Base-by-base conservation (phyloP, 78 protist genomes). In the Andalucia godoyi region DNA sequence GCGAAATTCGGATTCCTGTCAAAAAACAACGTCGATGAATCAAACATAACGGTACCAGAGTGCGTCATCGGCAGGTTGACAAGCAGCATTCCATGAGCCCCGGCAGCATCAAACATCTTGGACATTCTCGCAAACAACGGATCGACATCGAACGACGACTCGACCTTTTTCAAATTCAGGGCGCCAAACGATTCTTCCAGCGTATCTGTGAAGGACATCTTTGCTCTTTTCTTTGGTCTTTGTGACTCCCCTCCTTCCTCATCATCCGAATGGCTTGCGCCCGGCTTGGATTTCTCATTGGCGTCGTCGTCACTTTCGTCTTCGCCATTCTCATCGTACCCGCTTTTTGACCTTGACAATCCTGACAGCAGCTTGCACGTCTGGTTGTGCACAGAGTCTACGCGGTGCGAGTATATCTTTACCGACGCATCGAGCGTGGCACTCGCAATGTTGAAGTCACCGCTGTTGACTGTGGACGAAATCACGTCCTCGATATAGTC, bases 391-490 rank as follows among this genome's bases (percentile, higher is more conserved):
- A 91, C 89, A 10, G 92, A 72, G 50, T 94, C 98, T 1, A 94
- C 95, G 8, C 98, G 81, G 30, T 33, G 39, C 0, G 93, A 63
- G 72, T 90, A 94, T 30, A 94, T 91, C 57, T 91, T 84, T 13
- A 79, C 71, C 27, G 85, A 61, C 0, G 96, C 98, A 46, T 94
- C 96, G 25, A 94, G 70, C 9, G 94, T 90, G 76, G 79, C 60
- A 1, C 87, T 60, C 21, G 95, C 98, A 0, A 42, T 59, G 66
- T 89, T 91, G 50, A 91, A 93, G 65, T 88, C 85, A 27, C 74
- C 83, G 29, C 46, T 59, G 21, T 58, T 30, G 33, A 57, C 57
- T 21, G 51, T 18, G 33, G 8, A 30, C 40, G 36, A 72, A 12
- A 86, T 23, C 36, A 86, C 80, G 33, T 76, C 88, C 29, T 33